Evolutionary conservation across 2,329 filamentous ascomycete genomes (phyloP), one percentile per base, ranked within the genome.

Genomic region (Colletotrichum acutatum): DNA sequence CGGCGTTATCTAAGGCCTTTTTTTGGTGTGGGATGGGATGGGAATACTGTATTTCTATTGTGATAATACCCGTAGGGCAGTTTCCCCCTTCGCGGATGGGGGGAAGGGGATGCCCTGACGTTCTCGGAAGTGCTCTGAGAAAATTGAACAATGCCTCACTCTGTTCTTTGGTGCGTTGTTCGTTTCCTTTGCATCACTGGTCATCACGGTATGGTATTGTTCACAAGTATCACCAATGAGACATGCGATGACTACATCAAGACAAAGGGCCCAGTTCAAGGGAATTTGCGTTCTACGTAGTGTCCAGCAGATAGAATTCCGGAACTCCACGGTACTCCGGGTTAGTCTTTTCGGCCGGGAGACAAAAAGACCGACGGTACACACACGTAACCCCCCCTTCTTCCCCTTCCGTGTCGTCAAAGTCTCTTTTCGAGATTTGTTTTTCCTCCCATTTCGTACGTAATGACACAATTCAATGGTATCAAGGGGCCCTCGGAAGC

Each of bases 21-120:
- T 37, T 58, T 24, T 19, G 7, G 7, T 26, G n/a, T 59, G 66
- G 60, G 24, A 49, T 70, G 60, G 56, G n/a, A 49, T 60, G 60
- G 46, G 30, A 24, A 60, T 60, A 42, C 30, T 64, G 42, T 66
- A 69, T 26, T 42, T 7, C 30, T 64, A 49, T 70, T 54, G 69
- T 63, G 58, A 65, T 32, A 65, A 70, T 60, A 70, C 66, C 66
- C 70, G 22, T n/a, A 26, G 30, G 26, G 53, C 24, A 34, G 4
- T 3, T 34, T 34, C 5, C 0, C 32, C 28, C 32, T 34, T 34
- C 32, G 32, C 12, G 4, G 32, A 34, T 12, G 5, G 32, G 32
- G 32, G 32, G 32, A 34, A 34, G 14, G 3, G 6, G 5, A 42
- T 11, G 24, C 26, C 28, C 42, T 59, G 66, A 37, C 22, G 32